phyloP scores from a whole-genome alignment of 495 filamentous ascomycete genomes.

The Penicillium antarcticum region DNA sequence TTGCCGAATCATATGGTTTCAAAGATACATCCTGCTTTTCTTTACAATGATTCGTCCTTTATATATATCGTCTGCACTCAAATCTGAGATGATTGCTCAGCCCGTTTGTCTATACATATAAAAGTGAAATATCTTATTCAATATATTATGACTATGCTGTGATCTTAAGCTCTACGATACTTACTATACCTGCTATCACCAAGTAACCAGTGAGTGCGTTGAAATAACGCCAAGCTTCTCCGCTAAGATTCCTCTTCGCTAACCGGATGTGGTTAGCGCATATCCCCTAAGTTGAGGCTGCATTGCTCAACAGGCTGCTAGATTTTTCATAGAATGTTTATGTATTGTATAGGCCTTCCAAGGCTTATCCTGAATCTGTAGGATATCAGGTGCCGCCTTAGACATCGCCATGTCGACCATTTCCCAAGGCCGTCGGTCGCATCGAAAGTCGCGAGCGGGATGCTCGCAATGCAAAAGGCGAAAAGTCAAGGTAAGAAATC shows the following conservation, averaged over 20 bases:
- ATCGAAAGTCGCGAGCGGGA: slow-evolving; percentile 10
- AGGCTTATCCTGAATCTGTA: not conserved
- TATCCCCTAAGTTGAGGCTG: not conserved
- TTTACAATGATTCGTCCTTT: too few species aligned
- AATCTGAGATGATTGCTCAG: too few species aligned
- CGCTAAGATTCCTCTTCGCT: not conserved
- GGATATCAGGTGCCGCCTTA: not conserved
- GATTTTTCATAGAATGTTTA: not conserved
- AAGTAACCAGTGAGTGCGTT: too few species aligned
- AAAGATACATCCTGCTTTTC: too few species aligned
- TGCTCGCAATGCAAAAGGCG: slow-evolving; percentile 12
- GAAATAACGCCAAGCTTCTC: too few species aligned
- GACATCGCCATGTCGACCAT: not conserved
- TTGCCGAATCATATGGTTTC: too few species aligned
- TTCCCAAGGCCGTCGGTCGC: slow-evolving; percentile 8
- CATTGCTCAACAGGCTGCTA: not conserved
- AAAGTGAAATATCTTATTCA: too few species aligned
- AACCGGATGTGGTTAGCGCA: not conserved
- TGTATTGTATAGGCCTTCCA: not conserved
- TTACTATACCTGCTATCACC: too few species aligned
- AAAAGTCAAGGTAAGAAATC: slow-evolving; percentile 11
- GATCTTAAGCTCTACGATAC: too few species aligned
- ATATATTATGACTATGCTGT: too few species aligned
- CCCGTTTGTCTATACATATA: too few species aligned
- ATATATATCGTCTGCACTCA: too few species aligned